Percentiles rank a stretch among this genome's conserved stretches.
phyloP scores from a whole-genome alignment of 768 basidiomycete species.

The Leucosporidium scottii region DNA sequence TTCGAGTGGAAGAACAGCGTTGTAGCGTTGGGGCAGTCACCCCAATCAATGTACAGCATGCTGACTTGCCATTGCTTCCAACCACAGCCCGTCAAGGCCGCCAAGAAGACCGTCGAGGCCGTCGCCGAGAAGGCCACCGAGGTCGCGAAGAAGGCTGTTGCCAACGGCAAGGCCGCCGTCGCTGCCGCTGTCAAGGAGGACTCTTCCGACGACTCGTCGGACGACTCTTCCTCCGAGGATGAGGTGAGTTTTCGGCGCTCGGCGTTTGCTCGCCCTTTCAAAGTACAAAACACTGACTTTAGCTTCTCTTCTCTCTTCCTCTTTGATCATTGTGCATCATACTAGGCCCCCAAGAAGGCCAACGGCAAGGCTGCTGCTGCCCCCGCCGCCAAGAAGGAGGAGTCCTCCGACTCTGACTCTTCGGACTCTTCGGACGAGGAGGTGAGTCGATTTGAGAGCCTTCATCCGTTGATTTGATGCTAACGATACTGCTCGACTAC shows the following conservation, averaged over 20 bases:
- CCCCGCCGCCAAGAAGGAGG: constrained; percentile 28
- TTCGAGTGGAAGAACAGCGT: neutral
- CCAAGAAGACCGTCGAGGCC: constrained; percentile 17
- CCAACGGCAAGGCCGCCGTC: constrained; percentile 5
- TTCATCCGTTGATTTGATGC: neutral
- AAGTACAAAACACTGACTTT: too few species aligned
- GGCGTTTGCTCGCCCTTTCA: too few species aligned
- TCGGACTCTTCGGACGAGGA: constrained; percentile 9
- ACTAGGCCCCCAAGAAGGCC: neutral
- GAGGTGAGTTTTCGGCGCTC: neutral
- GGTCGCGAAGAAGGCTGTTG: constrained; percentile 25
- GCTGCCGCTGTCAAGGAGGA: constrained; percentile 17
- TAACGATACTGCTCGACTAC: constrained; percentile 3
- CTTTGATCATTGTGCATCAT: neutral
- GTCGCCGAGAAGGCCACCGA: constrained; percentile 33
- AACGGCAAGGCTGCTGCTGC: constrained; percentile 12
- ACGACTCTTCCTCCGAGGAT: constrained; percentile 23
- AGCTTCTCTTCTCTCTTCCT: neutral
- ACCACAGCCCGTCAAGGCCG: constrained; percentile 31
- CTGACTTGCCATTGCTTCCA: constrained; percentile 10
- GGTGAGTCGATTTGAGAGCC: neutral
- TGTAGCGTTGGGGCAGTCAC: too few species aligned
- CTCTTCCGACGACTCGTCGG: constrained; percentile 5
- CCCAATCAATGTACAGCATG: too few species aligned
- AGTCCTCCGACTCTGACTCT: constrained; percentile 17